Percentiles rank a stretch among this genome's conserved stretches.
phyloP scores from a whole-genome alignment of 2,329 filamentous ascomycete species.

The Beauveria caledonica region DNA sequence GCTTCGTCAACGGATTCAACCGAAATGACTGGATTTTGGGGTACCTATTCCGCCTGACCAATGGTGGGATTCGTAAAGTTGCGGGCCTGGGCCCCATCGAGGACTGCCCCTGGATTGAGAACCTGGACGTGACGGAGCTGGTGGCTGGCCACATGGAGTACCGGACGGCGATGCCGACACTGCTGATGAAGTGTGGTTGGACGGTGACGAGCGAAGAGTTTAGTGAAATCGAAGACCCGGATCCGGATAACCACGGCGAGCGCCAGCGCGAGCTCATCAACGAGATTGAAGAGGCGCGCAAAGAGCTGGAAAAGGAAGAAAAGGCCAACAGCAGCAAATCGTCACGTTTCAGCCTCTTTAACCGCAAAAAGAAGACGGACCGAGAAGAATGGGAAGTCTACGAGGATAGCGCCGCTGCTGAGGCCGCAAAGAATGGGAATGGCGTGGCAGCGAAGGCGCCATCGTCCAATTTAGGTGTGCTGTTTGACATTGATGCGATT shows the following conservation, averaged over 20 bases:
- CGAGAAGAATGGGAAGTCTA: constrained; percentile 95
- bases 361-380: constrained; percentile 68
- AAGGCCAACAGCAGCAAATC: constrained; percentile 46
- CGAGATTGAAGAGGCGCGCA: constrained; percentile 91
- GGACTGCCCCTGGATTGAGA: constrained; percentile 73
- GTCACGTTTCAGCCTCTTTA: constrained; percentile 66
- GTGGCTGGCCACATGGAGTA: constrained; percentile 97
- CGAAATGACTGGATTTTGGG: constrained; percentile 95
- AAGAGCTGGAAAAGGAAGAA: constrained; percentile 72
- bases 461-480: constrained; percentile 51
- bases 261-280: constrained; percentile 89
- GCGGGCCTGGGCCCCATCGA: constrained; percentile 76
- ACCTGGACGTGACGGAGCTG: constrained; percentile 75
- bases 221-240: constrained; percentile 91
- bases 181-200: constrained; percentile 86
- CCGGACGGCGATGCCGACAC: constrained; percentile 78
- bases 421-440: constrained; percentile 21
- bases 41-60: constrained; percentile 91
- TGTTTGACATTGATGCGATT: constrained; percentile 96
- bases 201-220: constrained; percentile 89
- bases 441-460: constrained; percentile 17
- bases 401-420: constrained; percentile 53
- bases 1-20: constrained; percentile 91
- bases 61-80: constrained; percentile 81
- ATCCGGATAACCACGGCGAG: constrained; percentile 84